phyloP scores from a whole-genome alignment of 768 basidiomycete genomes.

The Suillus cothurnatus region DNA sequence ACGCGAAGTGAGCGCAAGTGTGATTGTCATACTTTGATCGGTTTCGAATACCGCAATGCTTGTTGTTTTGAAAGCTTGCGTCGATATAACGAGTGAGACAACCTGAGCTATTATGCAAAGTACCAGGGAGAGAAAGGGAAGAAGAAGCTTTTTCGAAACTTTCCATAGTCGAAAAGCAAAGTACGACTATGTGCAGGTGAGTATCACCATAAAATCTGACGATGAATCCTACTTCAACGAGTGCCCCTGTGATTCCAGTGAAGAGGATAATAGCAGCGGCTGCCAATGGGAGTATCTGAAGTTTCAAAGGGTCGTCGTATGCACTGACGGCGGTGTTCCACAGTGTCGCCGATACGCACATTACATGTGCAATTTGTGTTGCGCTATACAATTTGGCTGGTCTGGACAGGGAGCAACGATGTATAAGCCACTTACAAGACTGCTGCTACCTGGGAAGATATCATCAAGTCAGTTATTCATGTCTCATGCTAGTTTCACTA shows the following conservation, averaged over 20 bases:
- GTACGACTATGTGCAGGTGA: not conserved
- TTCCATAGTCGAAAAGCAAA: conserved; percentile 5
- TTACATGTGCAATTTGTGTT: not conserved
- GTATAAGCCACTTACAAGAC: conserved; percentile 3
- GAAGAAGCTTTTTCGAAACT: not conserved
- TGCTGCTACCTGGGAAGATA: conserved; percentile 2
- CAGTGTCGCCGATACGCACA: conserved; percentile 1
- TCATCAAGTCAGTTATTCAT: not conserved
- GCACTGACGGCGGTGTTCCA: not conserved
- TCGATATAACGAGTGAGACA: not conserved
- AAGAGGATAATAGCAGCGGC: not conserved
- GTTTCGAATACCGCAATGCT: not conserved
- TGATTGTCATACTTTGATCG: not conserved
- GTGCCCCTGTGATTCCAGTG: not conserved
- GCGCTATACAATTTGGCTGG: not conserved
- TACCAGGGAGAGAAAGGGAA: conserved; percentile 2
- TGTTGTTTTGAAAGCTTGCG: not conserved
- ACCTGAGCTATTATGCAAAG: not conserved
- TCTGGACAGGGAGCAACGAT: not conserved
- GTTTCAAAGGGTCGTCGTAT: not conserved
- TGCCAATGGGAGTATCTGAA: not conserved
- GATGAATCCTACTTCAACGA: not conserved
- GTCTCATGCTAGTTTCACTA: conserved; percentile 8
- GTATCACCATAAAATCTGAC: not conserved
- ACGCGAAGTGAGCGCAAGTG: not conserved